Conservation (phyloP, 768 basidiomycete genomes). For the Gloeostereum incarnatum region DNA sequence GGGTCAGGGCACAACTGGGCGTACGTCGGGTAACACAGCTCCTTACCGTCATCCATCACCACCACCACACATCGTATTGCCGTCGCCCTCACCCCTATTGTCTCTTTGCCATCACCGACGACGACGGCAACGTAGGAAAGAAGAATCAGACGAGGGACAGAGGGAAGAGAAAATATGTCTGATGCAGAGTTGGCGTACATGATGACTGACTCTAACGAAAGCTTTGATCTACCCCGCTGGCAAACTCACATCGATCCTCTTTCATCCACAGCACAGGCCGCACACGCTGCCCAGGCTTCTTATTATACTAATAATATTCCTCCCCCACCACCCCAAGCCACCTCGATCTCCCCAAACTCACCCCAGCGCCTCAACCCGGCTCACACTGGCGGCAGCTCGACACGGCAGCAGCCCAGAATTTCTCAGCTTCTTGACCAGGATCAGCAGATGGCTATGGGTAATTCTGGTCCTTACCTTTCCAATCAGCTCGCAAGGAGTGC, state of each 20-base stretch:
- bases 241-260: conserved; percentile 53
- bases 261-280: conserved; percentile 31
- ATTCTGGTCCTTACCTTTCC: no score
- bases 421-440: conserved; percentile 64
- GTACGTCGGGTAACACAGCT: no score
- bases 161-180: conserved; percentile 45
- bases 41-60: no score
- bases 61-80: no score
- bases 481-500: conserved; percentile 46
- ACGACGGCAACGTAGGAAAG: no score
- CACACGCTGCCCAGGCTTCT: conserved; percentile 46
- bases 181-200: conserved; percentile 72
- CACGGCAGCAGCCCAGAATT: conserved; percentile 58
- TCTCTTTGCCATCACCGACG: no score
- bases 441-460: no score
- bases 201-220: conserved; percentile 64
- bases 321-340: conserved; percentile 30
- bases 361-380: conserved; percentile 7
- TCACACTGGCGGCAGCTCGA: no score
- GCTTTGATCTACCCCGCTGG: conserved; percentile 76
- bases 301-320: conserved; percentile 47
- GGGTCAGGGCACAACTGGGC: no score
- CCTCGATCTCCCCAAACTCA: conserved; percentile 4
- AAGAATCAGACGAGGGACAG: no score
- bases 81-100: no score